Conservation (phyloP, 2,329 filamentous ascomycete species). For the Cladosporium colombiae region DNA sequence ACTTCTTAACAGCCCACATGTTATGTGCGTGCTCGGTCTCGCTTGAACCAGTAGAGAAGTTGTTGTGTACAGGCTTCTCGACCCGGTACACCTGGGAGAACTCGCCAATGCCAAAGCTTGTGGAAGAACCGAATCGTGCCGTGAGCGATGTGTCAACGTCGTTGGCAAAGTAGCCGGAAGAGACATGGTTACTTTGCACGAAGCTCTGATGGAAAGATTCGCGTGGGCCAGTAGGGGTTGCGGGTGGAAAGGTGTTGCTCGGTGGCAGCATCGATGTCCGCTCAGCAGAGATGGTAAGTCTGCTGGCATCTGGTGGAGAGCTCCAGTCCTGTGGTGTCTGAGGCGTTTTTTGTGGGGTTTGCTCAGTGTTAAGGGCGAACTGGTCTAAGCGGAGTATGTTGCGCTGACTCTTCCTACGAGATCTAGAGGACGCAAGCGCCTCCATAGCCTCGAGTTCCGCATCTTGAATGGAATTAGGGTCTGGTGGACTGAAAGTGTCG, state of each 20-base stretch:
- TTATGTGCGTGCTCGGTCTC: slow-evolving; percentile 27
- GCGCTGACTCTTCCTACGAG: slow-evolving; percentile 16
- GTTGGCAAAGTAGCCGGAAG: slow-evolving; percentile 67
- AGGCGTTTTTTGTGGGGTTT: slow-evolving; percentile 29
- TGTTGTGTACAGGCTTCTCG: slow-evolving; percentile 45
- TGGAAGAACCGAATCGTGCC: slow-evolving; percentile 77
- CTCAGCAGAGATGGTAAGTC: slow-evolving; percentile 75
- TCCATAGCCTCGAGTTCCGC: background rate
- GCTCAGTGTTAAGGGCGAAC: background rate
- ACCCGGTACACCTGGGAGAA: slow-evolving; percentile 93
- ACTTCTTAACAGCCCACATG: slow-evolving; percentile 93
- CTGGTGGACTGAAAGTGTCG: slow-evolving; percentile 49
- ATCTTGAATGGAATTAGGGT: slow-evolving; percentile 29
- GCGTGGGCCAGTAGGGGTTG: slow-evolving; percentile 74
- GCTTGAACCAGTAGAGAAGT: slow-evolving; percentile 24
- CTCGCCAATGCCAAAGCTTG: slow-evolving; percentile 80
- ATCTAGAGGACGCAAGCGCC: background rate
- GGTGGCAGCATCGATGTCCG: slow-evolving; percentile 39
- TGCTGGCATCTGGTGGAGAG: slow-evolving; percentile 76
- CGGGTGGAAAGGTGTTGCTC: slow-evolving; percentile 62
- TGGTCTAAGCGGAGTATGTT: slow-evolving; percentile 10
- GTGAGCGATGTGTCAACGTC: slow-evolving; percentile 75
- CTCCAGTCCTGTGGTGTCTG: slow-evolving; percentile 77
- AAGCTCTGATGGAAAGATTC: slow-evolving; percentile 61
- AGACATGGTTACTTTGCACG: slow-evolving; percentile 44